Conservation (phyloP, 2,329 filamentous ascomycete genomes). For the Hansfordia pulvinata region DNA sequence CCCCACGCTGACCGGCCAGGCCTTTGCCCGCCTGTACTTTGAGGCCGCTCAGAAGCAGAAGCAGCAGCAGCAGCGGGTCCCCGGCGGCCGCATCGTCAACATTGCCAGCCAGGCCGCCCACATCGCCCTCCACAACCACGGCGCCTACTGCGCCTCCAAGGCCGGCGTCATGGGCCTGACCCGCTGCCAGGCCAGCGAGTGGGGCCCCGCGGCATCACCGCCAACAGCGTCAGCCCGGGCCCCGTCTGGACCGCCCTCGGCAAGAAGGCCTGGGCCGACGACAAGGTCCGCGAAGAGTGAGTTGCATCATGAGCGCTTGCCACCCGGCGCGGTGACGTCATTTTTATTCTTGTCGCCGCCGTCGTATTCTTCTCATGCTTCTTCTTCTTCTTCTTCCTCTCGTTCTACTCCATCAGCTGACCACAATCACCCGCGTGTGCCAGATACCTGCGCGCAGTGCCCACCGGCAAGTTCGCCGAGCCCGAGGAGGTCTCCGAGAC, state of each 20-base stretch:
- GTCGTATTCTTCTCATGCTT: too few relatives aligned
- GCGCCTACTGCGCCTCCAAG: constrained; percentile 32
- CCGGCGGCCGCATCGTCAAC: constrained; percentile 28
- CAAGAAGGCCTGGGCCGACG: constrained; percentile 24
- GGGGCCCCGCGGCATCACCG: constrained; percentile 28
- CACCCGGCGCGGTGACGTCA: too few relatives aligned
- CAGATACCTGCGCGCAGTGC: constrained; percentile 20
- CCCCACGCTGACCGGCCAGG: constrained; percentile 27
- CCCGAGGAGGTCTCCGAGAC: constrained; percentile 24
- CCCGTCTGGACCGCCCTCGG: constrained; percentile 31
- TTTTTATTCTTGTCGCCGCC: too few relatives aligned
- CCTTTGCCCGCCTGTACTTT: constrained; percentile 27
- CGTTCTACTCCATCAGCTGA: too few relatives aligned
- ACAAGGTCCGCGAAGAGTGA: constrained; percentile 19
- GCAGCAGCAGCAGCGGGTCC: constrained; percentile 9
- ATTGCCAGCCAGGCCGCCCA: constrained; percentile 31
- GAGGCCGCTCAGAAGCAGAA: constrained; percentile 9
- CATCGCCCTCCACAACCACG: constrained; percentile 27
- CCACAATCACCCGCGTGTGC: too few relatives aligned
- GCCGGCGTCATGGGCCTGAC: constrained; percentile 28
- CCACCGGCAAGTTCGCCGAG: constrained; percentile 21
- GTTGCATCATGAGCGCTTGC: too few relatives aligned
- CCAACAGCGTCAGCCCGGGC: constrained; percentile 29
- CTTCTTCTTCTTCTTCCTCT: too few relatives aligned
- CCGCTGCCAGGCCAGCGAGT: constrained; percentile 30